Base-by-base conservation (phyloP, 1,284 basidiomycete species). In the Rhodotorula mucilaginosa region DNA sequence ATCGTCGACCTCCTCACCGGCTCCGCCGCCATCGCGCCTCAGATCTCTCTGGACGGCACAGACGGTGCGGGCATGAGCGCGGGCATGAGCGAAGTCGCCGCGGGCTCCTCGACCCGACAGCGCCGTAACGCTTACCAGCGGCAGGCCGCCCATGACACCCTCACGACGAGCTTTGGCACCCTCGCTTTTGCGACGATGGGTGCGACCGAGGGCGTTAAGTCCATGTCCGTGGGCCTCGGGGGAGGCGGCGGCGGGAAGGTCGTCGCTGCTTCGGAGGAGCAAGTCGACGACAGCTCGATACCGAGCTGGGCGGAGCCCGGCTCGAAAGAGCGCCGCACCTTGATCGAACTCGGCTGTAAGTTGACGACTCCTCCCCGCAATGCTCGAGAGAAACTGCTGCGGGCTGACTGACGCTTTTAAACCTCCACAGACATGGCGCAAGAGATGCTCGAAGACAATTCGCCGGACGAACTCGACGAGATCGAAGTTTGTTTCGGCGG, bases 361-460 rank as follows among this genome's bases (percentile, higher is more conserved):
- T 68, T n/a, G 1, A 15, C 31, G 19, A 23, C 15, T 48, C 34
- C 26, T 48, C 39, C 10, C 12, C 39, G 39, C 39, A 13, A 1
- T 44, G 60, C n/a, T 18, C 26, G 34, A 12, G 51, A 21, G 52
- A 15, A 26, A 21, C 21, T 29, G 13, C 23, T n/a, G 5, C 21
- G 52, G 12, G 13, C 13, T 26, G 26, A n/a, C 63, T 29, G 16
- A 19, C 12, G 31, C 26, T 26, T 4, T 26, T 1, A 3, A 5
- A 12, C 2, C n/a, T 7, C 10, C 16, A 6, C 47, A 75, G 74
- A 71, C 48, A 64, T 76, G 16, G 72, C 72, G 10, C 72, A 74
- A 31, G 72, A 76, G 57, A 68, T 76, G 23, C 70, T 76, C 66
- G 74, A 74, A 61, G 72, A 74, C 31, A 63, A 67, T 21, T 54